Evolutionary conservation across 2,329 filamentous ascomycete species (phyloP), one percentile per base, ranked within the genome.

Genomic region (Claviceps citrina): DNA sequence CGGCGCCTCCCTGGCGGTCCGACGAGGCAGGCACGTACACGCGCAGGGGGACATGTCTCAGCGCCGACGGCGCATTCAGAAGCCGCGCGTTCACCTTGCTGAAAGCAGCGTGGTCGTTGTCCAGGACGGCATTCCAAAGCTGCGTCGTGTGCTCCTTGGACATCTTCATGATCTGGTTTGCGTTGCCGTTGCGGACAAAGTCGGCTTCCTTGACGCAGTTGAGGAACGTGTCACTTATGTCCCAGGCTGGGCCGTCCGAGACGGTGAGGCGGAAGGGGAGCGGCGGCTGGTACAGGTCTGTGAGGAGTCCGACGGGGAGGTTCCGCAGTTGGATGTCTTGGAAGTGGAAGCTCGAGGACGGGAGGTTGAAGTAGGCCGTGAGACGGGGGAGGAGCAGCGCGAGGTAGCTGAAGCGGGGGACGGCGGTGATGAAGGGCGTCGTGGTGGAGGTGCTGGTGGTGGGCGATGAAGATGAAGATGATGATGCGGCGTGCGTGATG

Each of bases 111-210:
- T 83, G 77, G 59, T 95, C 77, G 51, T 93, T 82, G 49, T 82
- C 74, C 56, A 80, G 70, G 31, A 93, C 83, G 8, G 83, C 73
- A 47, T 78, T 72, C 85, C 87, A 95, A 26, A 95, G 67, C 25
- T 80, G 73, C 7, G 78, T 84, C 12, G 84, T 91, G 56, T 93
- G 78, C 34, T 83, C 77, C 56, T 86, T 87, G 44, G 81, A 85
- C 52, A 95, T 66, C 40, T 78, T 80, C 84, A 94, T 93, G 53
- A 93, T 87, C 44, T 82, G 80, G 56, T 89, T 86, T 13, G 84
- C 85, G 40, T 82, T 91, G 33, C 86, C 85, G 49, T 91, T 89
- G 38, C 87, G 76, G 38, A 93, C 67, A 49, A 86, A 93, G 59
- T 94, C 86, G 24, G 87, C 86, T 62, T 79, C 75, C 55, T 79